Conservation (phyloP, 2,329 filamentous ascomycete genomes). For the Aspergillus brasiliensis region DNA sequence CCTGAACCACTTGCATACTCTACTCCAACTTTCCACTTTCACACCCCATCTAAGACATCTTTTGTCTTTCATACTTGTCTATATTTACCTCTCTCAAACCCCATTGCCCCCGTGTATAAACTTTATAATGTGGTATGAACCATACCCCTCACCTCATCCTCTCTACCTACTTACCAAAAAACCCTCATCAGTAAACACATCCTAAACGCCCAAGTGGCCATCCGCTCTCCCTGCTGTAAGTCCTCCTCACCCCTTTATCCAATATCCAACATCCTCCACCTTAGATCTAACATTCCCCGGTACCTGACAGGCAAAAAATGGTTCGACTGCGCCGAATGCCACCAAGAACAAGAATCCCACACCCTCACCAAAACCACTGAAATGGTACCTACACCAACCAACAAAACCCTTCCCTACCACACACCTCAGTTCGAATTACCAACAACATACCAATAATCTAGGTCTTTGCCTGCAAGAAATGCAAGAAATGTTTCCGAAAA, state of each 20-base stretch:
- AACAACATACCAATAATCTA: constrained; percentile 37
- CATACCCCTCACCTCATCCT: not conserved
- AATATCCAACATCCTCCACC: not conserved
- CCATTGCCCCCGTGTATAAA: constrained; percentile 4
- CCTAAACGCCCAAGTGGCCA: constrained; percentile 94
- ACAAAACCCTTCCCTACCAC: not conserved
- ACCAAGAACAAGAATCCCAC: constrained; percentile 78
- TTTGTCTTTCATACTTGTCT: too few relatives aligned
- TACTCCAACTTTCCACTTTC: not conserved
- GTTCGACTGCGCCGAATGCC: constrained; percentile 98
- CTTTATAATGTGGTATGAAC: not conserved
- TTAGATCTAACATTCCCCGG: not conserved
- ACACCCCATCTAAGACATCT: too few relatives aligned
- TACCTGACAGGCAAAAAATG: constrained; percentile 76
- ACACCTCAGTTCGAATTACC: not conserved
- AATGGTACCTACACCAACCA: constrained; percentile 59
- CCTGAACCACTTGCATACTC: constrained; percentile 14
- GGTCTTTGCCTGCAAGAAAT: constrained; percentile 94
- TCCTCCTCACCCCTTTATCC: constrained; percentile 17
- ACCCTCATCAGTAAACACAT: constrained; percentile 77
- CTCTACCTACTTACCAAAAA: not conserved
- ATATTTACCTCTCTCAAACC: not conserved
- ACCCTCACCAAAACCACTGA: constrained; percentile 75
- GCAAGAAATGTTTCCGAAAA: constrained; percentile 97
- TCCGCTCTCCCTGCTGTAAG: constrained; percentile 93